These are phyloP conservation scores for Lyophyllum semitale DNA, from an alignment of 768 basidiomycete genomes.

Conservation along the genomic window DNA sequence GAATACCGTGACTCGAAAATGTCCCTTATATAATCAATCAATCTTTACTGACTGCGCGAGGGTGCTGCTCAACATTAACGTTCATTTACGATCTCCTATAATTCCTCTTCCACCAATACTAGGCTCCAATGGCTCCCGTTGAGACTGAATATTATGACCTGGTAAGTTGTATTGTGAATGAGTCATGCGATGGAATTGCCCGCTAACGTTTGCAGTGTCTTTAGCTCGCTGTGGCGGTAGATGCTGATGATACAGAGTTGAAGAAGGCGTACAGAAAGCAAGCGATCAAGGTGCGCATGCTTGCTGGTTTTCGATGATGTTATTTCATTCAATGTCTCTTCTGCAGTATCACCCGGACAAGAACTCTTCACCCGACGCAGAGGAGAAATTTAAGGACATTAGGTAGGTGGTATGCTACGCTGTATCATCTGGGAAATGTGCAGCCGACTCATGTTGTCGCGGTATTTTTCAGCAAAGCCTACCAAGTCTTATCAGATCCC, in stretches of 20 bases:
- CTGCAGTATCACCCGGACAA: constrained; percentile 94
- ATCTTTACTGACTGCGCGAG: too few species aligned
- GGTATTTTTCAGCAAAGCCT: constrained; percentile 73
- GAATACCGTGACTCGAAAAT: neutral
- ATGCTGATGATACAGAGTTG: constrained; percentile 77
- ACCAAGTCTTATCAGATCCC: constrained; percentile 86
- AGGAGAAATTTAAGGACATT: constrained; percentile 96
- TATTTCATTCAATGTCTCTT: neutral
- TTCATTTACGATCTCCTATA: constrained; percentile 16
- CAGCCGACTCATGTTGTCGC: neutral
- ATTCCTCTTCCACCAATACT: constrained; percentile 9
- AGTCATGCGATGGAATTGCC: neutral
- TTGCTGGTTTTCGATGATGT: neutral
- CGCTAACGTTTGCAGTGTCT: constrained; percentile 2
- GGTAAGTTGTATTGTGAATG: constrained; percentile 40
- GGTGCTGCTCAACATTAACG: constrained; percentile 12
- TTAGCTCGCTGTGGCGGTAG: constrained; percentile 70
- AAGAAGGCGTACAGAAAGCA: constrained; percentile 96
- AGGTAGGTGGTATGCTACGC: constrained; percentile 49
- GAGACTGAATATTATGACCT: constrained; percentile 90
- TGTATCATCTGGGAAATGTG: neutral
- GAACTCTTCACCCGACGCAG: constrained; percentile 90
- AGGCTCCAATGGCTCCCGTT: constrained; percentile 69
- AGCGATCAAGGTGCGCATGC: constrained; percentile 78
- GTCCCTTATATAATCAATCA: constrained; percentile 11